These are phyloP conservation scores for Madurella fahalii DNA, from an alignment of 2,329 filamentous ascomycete species.

Conservation along the genomic window DNA sequence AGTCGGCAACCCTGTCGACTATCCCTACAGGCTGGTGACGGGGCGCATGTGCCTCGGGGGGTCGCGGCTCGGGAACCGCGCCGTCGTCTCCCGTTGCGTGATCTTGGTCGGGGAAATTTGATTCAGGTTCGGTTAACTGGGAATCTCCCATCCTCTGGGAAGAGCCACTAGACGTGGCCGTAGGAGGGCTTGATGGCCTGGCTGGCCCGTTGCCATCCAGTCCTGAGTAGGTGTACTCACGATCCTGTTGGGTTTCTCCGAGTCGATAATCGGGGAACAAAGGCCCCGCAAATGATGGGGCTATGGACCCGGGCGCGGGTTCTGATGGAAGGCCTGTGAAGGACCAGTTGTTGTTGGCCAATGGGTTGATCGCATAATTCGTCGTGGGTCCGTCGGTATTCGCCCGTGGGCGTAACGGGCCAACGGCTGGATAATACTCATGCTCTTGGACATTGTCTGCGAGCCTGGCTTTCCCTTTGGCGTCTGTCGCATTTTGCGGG, in stretches of 20 bases:
- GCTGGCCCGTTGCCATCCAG: not conserved
- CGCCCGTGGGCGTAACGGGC: constrained; percentile 44
- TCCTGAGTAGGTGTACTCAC: not conserved
- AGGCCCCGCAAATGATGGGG: not conserved
- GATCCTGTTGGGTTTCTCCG: not conserved
- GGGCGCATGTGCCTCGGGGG: constrained; percentile 13
- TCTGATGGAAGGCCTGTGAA: constrained; percentile 42
- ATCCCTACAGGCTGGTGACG: constrained; percentile 36
- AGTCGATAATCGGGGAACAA: not conserved
- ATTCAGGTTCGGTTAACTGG: not conserved
- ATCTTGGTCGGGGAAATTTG: not conserved
- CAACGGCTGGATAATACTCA: constrained; percentile 7
- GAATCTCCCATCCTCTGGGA: not conserved
- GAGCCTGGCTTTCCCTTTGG: constrained; percentile 5
- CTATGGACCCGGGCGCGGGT: not conserved
- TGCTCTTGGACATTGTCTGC: constrained; percentile 7
- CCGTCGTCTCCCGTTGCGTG: not conserved
- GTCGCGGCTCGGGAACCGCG: not conserved
- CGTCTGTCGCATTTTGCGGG: not conserved
- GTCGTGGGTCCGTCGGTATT: constrained; percentile 53
- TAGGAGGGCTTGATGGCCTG: not conserved
- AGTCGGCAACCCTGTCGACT: constrained; percentile 48
- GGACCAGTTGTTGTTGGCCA: constrained; percentile 60
- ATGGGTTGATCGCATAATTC: constrained; percentile 43
- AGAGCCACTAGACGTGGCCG: not conserved